Conservation (phyloP, 75 land plant genomes). For the Pinus albicaulis region DNA sequence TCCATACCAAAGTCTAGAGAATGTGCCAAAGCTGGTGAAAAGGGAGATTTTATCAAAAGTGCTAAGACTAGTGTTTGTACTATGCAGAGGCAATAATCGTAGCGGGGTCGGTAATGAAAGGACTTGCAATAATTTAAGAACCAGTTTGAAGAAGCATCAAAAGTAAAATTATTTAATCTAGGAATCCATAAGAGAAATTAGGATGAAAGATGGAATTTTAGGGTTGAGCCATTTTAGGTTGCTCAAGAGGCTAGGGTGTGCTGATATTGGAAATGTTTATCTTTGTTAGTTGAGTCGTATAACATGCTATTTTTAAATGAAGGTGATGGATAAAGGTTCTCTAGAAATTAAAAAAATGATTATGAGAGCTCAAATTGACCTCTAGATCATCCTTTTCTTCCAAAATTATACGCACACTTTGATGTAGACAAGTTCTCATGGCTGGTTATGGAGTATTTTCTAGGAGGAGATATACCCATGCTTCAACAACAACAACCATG, state of each 20-base stretch:
- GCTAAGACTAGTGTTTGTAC: constrained; percentile 44
- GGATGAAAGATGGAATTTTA: constrained; percentile 32
- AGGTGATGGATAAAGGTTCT: constrained; percentile 67
- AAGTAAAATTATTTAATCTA: constrained; percentile 60
- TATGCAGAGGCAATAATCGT: constrained; percentile 47
- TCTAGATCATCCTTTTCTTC: constrained; percentile 67
- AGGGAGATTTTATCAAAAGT: constrained; percentile 34
- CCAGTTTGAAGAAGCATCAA: constrained; percentile 54
- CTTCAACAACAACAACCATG: constrained; percentile 64
- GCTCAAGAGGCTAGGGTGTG: constrained; percentile 49
- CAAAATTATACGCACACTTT: constrained; percentile 63
- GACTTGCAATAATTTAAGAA: constrained; percentile 42
- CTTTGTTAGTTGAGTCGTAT: constrained; percentile 50
- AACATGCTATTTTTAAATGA: constrained; percentile 56
- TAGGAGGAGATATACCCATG: constrained; percentile 63
- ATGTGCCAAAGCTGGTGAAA: constrained; percentile 26
- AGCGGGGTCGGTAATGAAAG: constrained; percentile 67
- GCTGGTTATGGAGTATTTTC: constrained; percentile 72
- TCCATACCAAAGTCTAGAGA: constrained; percentile 21
- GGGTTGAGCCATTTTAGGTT: constrained; percentile 58
- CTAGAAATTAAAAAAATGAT: constrained; percentile 49
- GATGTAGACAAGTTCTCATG: constrained; percentile 65
- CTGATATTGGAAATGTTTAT: constrained; percentile 71
- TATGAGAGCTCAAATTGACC: constrained; percentile 50
- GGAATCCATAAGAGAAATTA: constrained; percentile 54